Conservation (phyloP, 495 filamentous ascomycete genomes). For the Aspergillus egyptiacus region DNA sequence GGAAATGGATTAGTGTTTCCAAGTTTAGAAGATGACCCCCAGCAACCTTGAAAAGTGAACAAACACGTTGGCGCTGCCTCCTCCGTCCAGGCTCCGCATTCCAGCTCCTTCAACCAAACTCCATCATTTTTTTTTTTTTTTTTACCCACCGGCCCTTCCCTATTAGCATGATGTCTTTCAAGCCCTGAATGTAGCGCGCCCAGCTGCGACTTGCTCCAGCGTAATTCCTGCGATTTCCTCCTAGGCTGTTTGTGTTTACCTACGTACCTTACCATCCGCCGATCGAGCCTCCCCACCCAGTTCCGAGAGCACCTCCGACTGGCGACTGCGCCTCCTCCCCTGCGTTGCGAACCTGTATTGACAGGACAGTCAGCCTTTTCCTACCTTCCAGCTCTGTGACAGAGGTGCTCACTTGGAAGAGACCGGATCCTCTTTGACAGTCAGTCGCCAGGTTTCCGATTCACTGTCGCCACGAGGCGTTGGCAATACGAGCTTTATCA, state of each 20-base stretch:
- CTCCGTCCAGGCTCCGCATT: conserved; percentile 14
- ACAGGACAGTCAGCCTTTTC: conserved; percentile 15
- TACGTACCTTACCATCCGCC: conserved; percentile 5
- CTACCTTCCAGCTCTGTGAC: neutral
- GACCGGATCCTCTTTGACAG: neutral
- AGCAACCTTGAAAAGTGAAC: conserved; percentile 20
- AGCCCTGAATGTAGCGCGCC: conserved; percentile 4
- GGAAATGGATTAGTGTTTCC: conserved; percentile 17
- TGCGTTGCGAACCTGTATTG: conserved; percentile 11
- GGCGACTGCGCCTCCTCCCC: conserved; percentile 19
- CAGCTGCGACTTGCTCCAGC: conserved; percentile 2
- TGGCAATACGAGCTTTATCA: conserved; percentile 14
- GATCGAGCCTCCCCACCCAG: conserved; percentile 13
- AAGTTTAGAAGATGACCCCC: conserved; percentile 18
- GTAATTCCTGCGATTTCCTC: conserved; percentile 3
- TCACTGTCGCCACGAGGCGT: conserved; percentile 5
- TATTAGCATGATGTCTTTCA: neutral
- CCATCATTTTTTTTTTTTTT: conserved; percentile 7
- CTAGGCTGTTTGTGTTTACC: conserved; percentile 13
- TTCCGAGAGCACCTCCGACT: conserved; percentile 12
- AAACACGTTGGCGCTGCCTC: conserved; percentile 23
- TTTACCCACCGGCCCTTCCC: neutral
- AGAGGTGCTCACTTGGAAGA: neutral
- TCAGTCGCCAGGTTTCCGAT: neutral
- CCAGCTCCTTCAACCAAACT: conserved; percentile 7